A percentile compares a stretch with the other conserved stretches of the same genome.
These are phyloP conservation scores for Fusarium nelsonii DNA, from an alignment of 2,329 filamentous ascomycete genomes.

Conservation along the genomic window DNA sequence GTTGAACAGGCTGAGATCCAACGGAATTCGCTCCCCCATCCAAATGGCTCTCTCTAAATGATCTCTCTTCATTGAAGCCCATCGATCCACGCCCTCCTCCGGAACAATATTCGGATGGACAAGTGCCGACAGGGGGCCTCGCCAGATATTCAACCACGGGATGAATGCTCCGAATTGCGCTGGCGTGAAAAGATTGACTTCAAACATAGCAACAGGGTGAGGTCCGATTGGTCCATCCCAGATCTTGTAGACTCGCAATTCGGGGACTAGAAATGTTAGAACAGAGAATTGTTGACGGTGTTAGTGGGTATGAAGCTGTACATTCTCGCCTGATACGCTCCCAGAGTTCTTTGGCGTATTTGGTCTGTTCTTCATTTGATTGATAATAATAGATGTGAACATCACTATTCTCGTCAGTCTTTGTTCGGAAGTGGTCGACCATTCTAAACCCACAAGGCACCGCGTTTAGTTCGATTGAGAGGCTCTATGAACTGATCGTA, in stretches of 20 bases:
- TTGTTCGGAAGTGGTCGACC: no score
- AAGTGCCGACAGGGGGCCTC: slow-evolving; percentile 82
- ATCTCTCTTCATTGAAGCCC: slow-evolving; percentile 61
- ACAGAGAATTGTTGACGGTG: rapidly evolving
- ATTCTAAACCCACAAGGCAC: slow-evolving; percentile 75
- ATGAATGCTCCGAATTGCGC: slow-evolving; percentile 91
- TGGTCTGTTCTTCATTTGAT: slow-evolving; percentile 69
- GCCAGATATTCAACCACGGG: slow-evolving; percentile 84
- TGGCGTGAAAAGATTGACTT: slow-evolving; percentile 88
- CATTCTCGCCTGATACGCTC: slow-evolving; percentile 85
- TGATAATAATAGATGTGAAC: slow-evolving; percentile 87
- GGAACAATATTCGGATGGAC: slow-evolving; percentile 85
- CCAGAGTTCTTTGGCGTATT: slow-evolving; percentile 79
- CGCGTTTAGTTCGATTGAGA: slow-evolving; percentile 72
- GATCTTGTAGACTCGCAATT: slow-evolving; percentile 83
- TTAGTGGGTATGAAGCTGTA: slow-evolving; percentile 50
- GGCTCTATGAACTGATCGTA: slow-evolving; percentile 79
- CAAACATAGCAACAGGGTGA: slow-evolving; percentile 89
- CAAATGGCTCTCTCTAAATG: slow-evolving; percentile 78
- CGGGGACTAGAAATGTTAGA: slow-evolving; percentile 71
- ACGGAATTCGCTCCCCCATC: slow-evolving; percentile 75
- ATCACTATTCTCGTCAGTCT: slow-evolving; percentile 63
- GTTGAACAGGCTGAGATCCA: slow-evolving; percentile 59
- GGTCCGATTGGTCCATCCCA: slow-evolving; percentile 85
- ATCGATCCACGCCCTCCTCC: slow-evolving; percentile 50